Percentiles rank a stretch among this genome's conserved stretches.
These are phyloP conservation scores for Cardiospermum halicacabum DNA, from an alignment of 345 rosid species.

Conservation along the genomic window DNA sequence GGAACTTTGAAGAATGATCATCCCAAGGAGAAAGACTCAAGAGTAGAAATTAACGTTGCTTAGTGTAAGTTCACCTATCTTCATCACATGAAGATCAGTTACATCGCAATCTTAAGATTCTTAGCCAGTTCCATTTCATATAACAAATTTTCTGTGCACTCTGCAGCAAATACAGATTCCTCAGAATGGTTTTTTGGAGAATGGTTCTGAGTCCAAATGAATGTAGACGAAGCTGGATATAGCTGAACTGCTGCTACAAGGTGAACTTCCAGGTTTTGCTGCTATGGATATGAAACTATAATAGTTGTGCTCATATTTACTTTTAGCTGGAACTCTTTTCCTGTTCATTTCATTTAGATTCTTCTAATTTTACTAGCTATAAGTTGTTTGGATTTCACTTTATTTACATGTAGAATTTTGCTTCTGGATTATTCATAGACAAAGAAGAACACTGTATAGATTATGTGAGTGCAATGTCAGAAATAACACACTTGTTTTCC, in stretches of 20 bases:
- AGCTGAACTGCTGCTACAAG: conserved; percentile 7
- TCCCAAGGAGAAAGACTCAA: conserved; percentile 26
- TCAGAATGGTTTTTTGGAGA: conserved; percentile 7
- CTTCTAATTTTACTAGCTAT: conserved; percentile 10
- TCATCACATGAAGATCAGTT: not conserved
- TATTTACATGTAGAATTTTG: conserved; percentile 18
- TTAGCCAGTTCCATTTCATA: no score
- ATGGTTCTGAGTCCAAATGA: conserved; percentile 9
- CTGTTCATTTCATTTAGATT: conserved; percentile 19
- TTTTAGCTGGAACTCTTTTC: conserved; percentile 18
- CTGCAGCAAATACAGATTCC: conserved; percentile 17
- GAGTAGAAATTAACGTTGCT: conserved; percentile 41
- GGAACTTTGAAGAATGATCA: conserved; percentile 31
- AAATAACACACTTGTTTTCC: conserved; percentile 9
- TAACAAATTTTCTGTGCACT: conserved; percentile 1
- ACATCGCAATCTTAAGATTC: no score
- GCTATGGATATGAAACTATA: not conserved
- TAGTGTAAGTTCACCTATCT: conserved; percentile 32
- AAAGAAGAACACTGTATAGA: conserved; percentile 25
- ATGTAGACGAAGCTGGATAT: not conserved
- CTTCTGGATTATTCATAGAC: conserved; percentile 19
- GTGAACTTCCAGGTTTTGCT: conserved; percentile 17
- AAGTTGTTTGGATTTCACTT: conserved; percentile 1
- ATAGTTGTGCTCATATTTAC: conserved; percentile 1
- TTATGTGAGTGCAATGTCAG: conserved; percentile 12